phyloP scores from a whole-genome alignment of 1,284 basidiomycete species.

The Ceratobasidium sp. region DNA sequence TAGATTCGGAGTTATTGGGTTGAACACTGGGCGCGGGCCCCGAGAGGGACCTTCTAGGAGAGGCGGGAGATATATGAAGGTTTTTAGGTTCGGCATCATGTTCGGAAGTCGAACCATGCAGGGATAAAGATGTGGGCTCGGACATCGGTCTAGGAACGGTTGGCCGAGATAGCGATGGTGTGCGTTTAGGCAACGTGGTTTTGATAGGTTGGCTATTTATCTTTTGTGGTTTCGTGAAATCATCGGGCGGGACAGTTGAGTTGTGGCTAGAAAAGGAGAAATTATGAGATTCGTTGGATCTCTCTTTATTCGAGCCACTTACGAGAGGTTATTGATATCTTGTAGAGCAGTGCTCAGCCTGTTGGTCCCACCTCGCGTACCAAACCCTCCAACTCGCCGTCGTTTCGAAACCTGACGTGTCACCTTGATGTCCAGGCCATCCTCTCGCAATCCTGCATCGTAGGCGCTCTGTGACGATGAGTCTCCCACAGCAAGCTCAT shows the following conservation, averaged over 20 bases:
- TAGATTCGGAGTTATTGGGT: slow-evolving; percentile 3
- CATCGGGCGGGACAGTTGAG: not conserved
- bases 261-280: not conserved
- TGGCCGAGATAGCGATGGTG: slow-evolving; percentile 21
- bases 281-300: not conserved
- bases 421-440: slow-evolving; percentile 9
- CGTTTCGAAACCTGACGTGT: slow-evolving; percentile 26
- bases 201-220: not conserved
- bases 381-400: slow-evolving; percentile 9
- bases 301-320: slow-evolving; percentile 7
- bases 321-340: slow-evolving; percentile 43
- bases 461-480: not conserved
- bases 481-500: slow-evolving; percentile 4
- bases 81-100: not conserved
- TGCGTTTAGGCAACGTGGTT: not conserved
- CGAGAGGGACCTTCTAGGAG: slow-evolving; percentile 15
- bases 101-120: slow-evolving; percentile 19
- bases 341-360: slow-evolving; percentile 21
- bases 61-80: not conserved
- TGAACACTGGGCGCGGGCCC: slow-evolving; percentile 1
- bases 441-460: not conserved
- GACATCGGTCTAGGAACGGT: slow-evolving; percentile 5
- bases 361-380: slow-evolving; percentile 6
- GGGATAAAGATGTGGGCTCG: not conserved
- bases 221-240: not conserved